Evolutionary conservation across 2,329 filamentous ascomycete genomes (phyloP).

Genomic region (Fonsecaea pedrosoi): DNA sequence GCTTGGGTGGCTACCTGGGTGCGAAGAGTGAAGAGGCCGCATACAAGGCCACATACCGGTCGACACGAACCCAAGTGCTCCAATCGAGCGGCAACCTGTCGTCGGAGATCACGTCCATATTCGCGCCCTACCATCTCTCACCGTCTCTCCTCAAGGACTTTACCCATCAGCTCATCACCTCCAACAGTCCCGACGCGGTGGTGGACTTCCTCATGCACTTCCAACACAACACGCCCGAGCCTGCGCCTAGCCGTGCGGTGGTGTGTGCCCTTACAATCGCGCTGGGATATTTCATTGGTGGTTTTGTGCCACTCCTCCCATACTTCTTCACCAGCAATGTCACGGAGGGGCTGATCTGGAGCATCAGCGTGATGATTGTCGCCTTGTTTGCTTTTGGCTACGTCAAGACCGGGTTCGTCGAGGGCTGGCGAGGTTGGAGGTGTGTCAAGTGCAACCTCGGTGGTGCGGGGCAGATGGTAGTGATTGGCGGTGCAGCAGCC

Average conservation of each 20-base stretch:
- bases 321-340: slow-evolving; percentile 54
- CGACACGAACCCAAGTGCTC: slow-evolving; percentile 25
- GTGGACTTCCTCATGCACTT: slow-evolving; percentile 36
- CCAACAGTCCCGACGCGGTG: slow-evolving; percentile 28
- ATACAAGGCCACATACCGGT: slow-evolving; percentile 30
- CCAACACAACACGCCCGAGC: slow-evolving; percentile 46
- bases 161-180: slow-evolving; percentile 34
- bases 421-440: slow-evolving; percentile 51
- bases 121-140: slow-evolving; percentile 32
- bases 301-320: slow-evolving; percentile 58
- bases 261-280: slow-evolving; percentile 51
- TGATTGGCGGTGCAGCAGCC: slow-evolving; percentile 70
- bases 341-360: slow-evolving; percentile 53
- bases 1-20: slow-evolving; percentile 74
- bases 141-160: slow-evolving; percentile 34
- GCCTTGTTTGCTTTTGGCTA: slow-evolving; percentile 60
- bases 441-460: slow-evolving; percentile 14
- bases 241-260: slow-evolving; percentile 42
- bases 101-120: slow-evolving; percentile 27
- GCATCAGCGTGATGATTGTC: slow-evolving; percentile 58
- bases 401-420: slow-evolving; percentile 53
- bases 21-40: slow-evolving; percentile 55
- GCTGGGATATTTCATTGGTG: slow-evolving; percentile 47
- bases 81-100: slow-evolving; percentile 28
- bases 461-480: slow-evolving; percentile 68